Evolutionary conservation across 371 early-diverging fungal genomes (phyloP), one percentile per base, ranked within the genome.

Genomic region (Syncephalastrum sp.): DNA sequence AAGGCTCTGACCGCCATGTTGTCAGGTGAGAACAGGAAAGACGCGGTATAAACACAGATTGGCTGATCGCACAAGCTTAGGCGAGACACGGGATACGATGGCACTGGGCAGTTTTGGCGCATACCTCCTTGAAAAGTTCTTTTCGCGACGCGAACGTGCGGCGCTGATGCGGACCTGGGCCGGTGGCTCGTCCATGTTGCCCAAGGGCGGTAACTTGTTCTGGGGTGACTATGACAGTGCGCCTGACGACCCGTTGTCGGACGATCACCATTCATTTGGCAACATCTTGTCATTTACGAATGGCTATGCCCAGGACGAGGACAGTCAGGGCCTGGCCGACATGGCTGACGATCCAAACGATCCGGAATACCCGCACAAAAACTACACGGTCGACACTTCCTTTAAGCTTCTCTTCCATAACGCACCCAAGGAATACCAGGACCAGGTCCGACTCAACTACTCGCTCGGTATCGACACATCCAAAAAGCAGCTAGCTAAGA

Each of bases 51-150:
- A 23, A 3, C 10, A 8, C 21, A 14, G 23, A 5, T 21, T 15
- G 50, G 47, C n/a, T 15, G 16, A 43, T 24, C n/a, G 29, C 24
- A 14, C 14, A 19, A 17, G 24, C 21, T 49, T 50, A 72, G 87
- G 92, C 10, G 98, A 98, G 70, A 90, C 87, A 54, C 78, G 90
- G 41, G 95, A 95, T 60, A 97, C 96, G 0, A 91, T 92, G 42
- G 88, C 93, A 48, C 68, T 91, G 25, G 90, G 89, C 16, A 83
- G 84, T 15, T 81, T 93, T 67, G 90, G 87, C 50, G 83, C 87
- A 5, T 88, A 88, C 65, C 65, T 93, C 12, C 68, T 95, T 15
- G 97, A 97, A 65, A 87, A 85, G 49, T 90, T 94, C 73, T 92
- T 97, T 72, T 86, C 87, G 13, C 76, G 85, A 53, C 71, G 82